Base-by-base conservation (phyloP, 2,329 filamentous ascomycete species). In the Penicillium sp. region DNA sequence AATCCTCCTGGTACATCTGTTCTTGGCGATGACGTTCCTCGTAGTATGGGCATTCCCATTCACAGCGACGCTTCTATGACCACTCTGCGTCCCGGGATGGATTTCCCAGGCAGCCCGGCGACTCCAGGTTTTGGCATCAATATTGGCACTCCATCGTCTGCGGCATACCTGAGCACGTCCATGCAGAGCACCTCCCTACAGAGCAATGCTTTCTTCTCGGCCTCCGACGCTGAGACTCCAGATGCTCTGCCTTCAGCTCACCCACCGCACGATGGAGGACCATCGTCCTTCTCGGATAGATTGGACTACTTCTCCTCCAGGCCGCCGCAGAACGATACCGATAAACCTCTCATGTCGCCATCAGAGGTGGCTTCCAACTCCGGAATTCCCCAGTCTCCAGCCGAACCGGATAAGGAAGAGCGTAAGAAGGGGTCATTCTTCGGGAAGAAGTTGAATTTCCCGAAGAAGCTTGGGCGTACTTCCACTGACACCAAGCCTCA, bases 101-200 rank as follows among this genome's bases (percentile, higher is more conserved):
- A 89, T 28, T 78, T 80, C n/a, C 80, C 86, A 37, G 78, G 83
- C 59, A 84, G 84, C 37, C 80, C 87, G n/a, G 82, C 83, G 49
- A 93, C 92, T 1, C 91, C 93, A 1, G 91, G 92, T 0, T 79
- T 95, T 63, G 86, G 84, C 2, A 97, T 97, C 67, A 90, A 89
- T 4, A 76, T 92, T 52, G 92, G 90, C 16, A 73, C 66, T 62
- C 73, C 72, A 63, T 69, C 73, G 68, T 68, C 66, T 68, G 61
- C 65, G 5, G 68, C 66, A 37, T 68, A 65, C 53, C 55, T 68
- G 33, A 70, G 67, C 71, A 70, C 72, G 68, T 68, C 74, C 68
- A 65, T 71, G 42, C 65, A 68, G 52, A 72, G 35, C 35, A 16
- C 72, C 68, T 68, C 74, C 67, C 64, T 71, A 40, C 65, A 68